Percentiles rank a stretch among this genome's conserved stretches.
These are phyloP conservation scores for Sphaceloma murrayae DNA, from an alignment of 2,329 filamentous ascomycete genomes.

Conservation along the genomic window DNA sequence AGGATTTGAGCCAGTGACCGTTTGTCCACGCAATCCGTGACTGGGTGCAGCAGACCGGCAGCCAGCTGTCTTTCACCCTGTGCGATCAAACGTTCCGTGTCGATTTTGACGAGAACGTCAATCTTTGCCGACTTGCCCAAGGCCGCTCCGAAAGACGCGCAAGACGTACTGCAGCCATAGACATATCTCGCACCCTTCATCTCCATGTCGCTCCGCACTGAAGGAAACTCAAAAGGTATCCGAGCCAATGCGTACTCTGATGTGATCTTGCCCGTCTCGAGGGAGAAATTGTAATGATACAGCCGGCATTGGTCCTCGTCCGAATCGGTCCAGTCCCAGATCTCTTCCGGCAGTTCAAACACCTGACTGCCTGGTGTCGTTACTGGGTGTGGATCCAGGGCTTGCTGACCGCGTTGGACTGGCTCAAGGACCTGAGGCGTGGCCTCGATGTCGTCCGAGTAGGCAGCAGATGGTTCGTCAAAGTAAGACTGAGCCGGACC, in stretches of 20 bases:
- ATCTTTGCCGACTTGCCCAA: slow-evolving; percentile 58
- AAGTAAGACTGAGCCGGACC: slow-evolving; percentile 20
- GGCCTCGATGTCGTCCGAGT: slow-evolving; percentile 19
- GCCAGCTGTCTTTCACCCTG: slow-evolving; percentile 36
- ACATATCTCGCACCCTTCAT: slow-evolving; percentile 53
- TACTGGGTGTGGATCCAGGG: neutral
- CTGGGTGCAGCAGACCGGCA: slow-evolving; percentile 28
- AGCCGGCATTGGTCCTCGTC: slow-evolving; percentile 59
- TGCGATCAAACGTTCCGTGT: slow-evolving; percentile 45
- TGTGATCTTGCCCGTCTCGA: slow-evolving; percentile 39
- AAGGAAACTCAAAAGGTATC: slow-evolving; percentile 61
- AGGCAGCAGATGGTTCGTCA: slow-evolving; percentile 24
- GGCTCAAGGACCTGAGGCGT: slow-evolving; percentile 13
- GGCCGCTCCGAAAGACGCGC: slow-evolving; percentile 48
- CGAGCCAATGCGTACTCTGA: slow-evolving; percentile 56
- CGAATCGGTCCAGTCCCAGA: slow-evolving; percentile 11
- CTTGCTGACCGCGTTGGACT: neutral
- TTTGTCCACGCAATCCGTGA: slow-evolving; percentile 54
- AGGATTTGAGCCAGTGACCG: slow-evolving; percentile 47
- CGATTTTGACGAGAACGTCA: slow-evolving; percentile 54
- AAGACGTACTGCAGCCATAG: slow-evolving; percentile 56
- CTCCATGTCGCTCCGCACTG: slow-evolving; percentile 43
- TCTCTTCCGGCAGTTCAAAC: slow-evolving; percentile 14
- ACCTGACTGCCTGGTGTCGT: slow-evolving; percentile 3
- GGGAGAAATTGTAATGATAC: slow-evolving; percentile 57